phyloP scores from a whole-genome alignment of 768 basidiomycete species.

The Infundibulicybe gibba region DNA sequence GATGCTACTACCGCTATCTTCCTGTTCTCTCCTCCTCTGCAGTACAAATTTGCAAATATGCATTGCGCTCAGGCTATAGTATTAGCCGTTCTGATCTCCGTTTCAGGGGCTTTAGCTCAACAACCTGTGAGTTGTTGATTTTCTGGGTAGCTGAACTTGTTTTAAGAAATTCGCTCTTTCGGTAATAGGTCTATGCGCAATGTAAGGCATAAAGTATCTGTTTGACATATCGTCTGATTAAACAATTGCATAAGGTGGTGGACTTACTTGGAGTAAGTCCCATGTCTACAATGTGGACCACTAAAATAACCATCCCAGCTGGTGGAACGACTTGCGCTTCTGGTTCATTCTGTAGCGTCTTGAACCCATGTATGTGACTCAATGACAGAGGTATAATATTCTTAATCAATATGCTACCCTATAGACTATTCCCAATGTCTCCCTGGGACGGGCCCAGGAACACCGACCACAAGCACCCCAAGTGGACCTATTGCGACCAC shows the following conservation, averaged over 20 bases:
- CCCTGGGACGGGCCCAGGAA: conserved; percentile 23
- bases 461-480: conserved; percentile 14
- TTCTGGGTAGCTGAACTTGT: not conserved
- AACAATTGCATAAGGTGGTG: conserved; percentile 13
- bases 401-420: not conserved
- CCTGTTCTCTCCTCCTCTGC: not conserved
- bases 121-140: conserved; percentile 13
- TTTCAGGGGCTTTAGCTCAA: conserved; percentile 13
- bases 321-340: conserved; percentile 32
- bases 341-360: conserved; percentile 26
- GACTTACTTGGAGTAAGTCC: conserved; percentile 18
- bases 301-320: not conserved
- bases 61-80: conserved; percentile 5
- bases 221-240: not conserved
- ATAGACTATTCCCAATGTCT: conserved; percentile 33
- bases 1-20: no score
- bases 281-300: no score
- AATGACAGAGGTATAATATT: not conserved
- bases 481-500: conserved; percentile 11
- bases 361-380: conserved; percentile 26
- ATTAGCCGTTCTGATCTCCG: conserved; percentile 7
- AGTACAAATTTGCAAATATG: not conserved
- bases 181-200: conserved; percentile 11
- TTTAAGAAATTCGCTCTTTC: not conserved
- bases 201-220: conserved; percentile 6